Conservation (phyloP, 306 rosid genomes). For the Cicer pinnatifidum region DNA sequence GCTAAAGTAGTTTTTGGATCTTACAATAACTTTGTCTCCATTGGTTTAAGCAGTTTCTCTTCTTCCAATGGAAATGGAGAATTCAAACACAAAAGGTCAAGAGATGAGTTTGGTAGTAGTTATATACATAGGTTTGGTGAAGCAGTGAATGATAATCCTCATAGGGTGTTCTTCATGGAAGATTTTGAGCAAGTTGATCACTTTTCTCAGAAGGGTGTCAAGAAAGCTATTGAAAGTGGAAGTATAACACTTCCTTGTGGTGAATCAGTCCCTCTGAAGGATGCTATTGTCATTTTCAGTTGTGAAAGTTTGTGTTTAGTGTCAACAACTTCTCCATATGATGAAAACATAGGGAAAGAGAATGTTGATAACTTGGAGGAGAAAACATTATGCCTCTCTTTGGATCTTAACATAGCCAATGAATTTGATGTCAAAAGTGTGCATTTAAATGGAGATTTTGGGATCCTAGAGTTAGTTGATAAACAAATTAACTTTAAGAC, state of each 20-base stretch:
- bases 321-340: conserved; percentile 7
- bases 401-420: conserved; percentile 75
- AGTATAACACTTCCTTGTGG: conserved; percentile 56
- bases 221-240: conserved; percentile 67
- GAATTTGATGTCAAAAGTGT: conserved; percentile 43
- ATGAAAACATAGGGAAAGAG: conserved; percentile 41
- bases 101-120: conserved; percentile 56
- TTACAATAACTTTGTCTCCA: conserved; percentile 50
- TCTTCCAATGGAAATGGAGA: conserved; percentile 36
- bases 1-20: conserved; percentile 81
- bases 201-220: conserved; percentile 62
- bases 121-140: conserved; percentile 71
- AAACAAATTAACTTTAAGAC: conserved; percentile 52
- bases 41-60: conserved; percentile 55
- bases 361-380: conserved; percentile 27
- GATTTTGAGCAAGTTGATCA: conserved; percentile 68
- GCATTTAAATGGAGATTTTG: not conserved
- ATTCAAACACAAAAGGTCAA: conserved; percentile 55
- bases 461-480: conserved; percentile 67
- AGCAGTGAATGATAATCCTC: conserved; percentile 80
- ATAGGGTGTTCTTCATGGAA: conserved; percentile 78
- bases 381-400: conserved; percentile 37
- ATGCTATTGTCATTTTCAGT: conserved; percentile 77
- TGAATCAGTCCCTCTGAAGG: conserved; percentile 64
- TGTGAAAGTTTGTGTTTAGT: conserved; percentile 50